phyloP scores from a whole-genome alignment of 2,329 filamentous ascomycete species.

The Colletotrichum australisinense region DNA sequence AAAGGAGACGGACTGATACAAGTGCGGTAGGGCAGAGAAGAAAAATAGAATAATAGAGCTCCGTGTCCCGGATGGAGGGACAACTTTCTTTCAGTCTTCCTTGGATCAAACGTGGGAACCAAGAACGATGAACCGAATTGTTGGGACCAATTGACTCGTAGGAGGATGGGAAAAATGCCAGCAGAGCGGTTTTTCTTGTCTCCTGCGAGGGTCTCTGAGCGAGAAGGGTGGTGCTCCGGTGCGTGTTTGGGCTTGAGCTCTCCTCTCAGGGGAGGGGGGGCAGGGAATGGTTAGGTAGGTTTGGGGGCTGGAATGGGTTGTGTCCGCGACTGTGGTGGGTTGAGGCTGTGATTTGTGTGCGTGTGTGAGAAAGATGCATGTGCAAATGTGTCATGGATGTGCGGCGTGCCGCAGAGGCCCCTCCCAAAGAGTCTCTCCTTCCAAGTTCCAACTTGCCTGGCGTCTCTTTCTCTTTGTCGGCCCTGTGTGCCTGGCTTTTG shows the following conservation, averaged over 20 bases:
- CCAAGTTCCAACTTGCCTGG: too few species aligned
- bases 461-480: neutral
- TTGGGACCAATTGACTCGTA: neutral
- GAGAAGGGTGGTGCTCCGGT: neutral
- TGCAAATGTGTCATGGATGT: constrained; percentile 2
- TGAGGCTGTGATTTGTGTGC: too few species aligned
- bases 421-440: neutral
- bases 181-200: neutral
- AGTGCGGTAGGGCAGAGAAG: neutral
- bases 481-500: neutral
- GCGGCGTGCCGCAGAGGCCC: neutral
- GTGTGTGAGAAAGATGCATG: neutral
- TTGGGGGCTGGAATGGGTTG: constrained; percentile 14
- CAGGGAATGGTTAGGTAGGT: neutral
- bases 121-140: neutral
- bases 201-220: neutral
- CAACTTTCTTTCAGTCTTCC: neutral
- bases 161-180: neutral
- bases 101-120: neutral
- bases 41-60: neutral
- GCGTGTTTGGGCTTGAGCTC: constrained; percentile 18
- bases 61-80: neutral
- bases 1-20: constrained; percentile 17
- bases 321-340: too few species aligned
- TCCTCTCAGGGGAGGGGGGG: neutral